These are phyloP conservation scores for Monilinia fructigena DNA, from an alignment of 2,329 filamentous ascomycete genomes.

Conservation along the genomic window DNA sequence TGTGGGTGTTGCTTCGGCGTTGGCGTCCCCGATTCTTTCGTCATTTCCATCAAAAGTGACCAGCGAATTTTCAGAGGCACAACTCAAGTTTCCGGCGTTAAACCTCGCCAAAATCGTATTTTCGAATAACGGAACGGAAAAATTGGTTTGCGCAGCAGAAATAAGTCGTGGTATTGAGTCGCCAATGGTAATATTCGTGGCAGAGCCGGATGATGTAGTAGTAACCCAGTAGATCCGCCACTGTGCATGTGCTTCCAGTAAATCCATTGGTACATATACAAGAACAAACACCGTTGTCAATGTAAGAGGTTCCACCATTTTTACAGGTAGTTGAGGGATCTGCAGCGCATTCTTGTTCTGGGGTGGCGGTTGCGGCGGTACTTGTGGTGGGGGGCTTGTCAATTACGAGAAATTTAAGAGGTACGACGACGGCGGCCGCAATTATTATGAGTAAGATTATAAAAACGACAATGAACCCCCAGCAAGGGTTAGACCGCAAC, in stretches of 20 bases:
- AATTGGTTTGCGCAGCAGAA: conserved; percentile 61
- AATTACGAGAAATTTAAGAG: conserved; percentile 64
- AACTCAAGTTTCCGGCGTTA: conserved; percentile 72
- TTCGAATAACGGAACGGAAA: conserved; percentile 71
- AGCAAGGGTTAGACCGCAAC: conserved; percentile 82
- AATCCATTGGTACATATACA: conserved; percentile 91
- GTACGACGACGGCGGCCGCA: conserved; percentile 78
- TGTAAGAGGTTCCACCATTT: conserved; percentile 77
- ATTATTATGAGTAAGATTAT: conserved; percentile 70
- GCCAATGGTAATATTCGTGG: conserved; percentile 73
- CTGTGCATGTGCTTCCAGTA: conserved; percentile 61
- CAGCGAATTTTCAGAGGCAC: conserved; percentile 80
- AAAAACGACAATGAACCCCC: conserved; percentile 67
- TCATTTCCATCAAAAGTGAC: conserved; percentile 71
- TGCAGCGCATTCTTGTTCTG: conserved; percentile 51
- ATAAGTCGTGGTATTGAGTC: conserved; percentile 75
- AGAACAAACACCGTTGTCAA: conserved; percentile 67
- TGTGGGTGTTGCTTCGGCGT: conserved; percentile 24
- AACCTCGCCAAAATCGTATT: conserved; percentile 72
- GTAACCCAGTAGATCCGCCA: conserved; percentile 53
- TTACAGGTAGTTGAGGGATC: conserved; percentile 59
- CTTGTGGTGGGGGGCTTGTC: conserved; percentile 45
- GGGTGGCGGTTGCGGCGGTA: conserved; percentile 21
- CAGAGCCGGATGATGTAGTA: conserved; percentile 46
- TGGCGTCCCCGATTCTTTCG: conserved; percentile 27